Base-by-base conservation (phyloP, 2,329 filamentous ascomycete species). In the Scedosporium aurantiacum region DNA sequence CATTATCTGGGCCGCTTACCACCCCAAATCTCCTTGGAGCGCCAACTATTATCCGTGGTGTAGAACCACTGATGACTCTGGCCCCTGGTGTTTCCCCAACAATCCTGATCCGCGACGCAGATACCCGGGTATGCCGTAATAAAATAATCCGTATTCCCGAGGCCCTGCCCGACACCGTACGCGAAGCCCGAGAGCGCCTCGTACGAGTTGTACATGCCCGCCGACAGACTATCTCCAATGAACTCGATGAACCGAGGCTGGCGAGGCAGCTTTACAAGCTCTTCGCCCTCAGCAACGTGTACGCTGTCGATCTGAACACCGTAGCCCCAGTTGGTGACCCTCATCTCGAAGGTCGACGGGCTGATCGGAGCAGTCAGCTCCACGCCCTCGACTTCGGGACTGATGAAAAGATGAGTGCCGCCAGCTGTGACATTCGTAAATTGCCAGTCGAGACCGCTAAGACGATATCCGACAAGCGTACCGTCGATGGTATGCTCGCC, bases 301-400 rank as follows among this genome's bases (percentile, higher is more conserved):
- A 85, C 74, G 6, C 76, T 72, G 18, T 74, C 72, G 54, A 86
- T 78, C 68, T 86, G 82, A 3, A 85, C 76, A 2, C 82, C 82
- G 65, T 80, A 80, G 16, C 76, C 81, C 82, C 81, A 86, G 65
- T 86, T 86, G 1, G 82, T 82, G 16, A 85, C 82, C 64, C 82
- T 73, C 66, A 85, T 70, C 67, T 85, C 82, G 62, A 85, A 83
- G 0, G 74, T 77, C 37, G 76, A 75, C 1, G 77, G 77, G 47
- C 68, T 74, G 21, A 78, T 67, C 0, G 78, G 74, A 10, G 71
- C 70, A 0, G 75, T 78, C 45, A 76, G 67, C 58, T 76, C 74
- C 8, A 79, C 71, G 4, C 77, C 78, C 0, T 76, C 71, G 0
- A 76, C 79, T n/a, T 68, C 67, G 0, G 75, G 69, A 25, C 71